Percentiles rank a stretch among this genome's conserved stretches.
Conservation (phyloP, 2,329 filamentous ascomycete species). For the Colletotrichum theobromicola region DNA sequence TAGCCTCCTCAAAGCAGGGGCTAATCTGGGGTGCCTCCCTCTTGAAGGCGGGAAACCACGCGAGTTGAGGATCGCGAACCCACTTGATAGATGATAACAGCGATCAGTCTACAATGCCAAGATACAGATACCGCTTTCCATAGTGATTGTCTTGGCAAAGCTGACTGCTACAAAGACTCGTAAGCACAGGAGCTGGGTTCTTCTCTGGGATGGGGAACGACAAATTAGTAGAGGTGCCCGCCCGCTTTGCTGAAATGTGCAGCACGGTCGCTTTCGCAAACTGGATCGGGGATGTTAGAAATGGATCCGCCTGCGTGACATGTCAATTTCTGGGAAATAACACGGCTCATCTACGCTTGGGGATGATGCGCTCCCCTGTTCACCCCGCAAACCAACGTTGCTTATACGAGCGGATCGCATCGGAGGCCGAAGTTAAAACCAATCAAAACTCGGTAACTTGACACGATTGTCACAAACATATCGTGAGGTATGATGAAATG, state of each 20-base stretch:
- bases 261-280: not conserved
- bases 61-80: not conserved
- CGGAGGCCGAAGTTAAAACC: not conserved
- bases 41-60: not conserved
- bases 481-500: not conserved
- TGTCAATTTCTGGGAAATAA: not conserved
- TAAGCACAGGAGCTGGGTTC: too few relatives aligned
- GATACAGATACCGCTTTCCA: too few relatives aligned
- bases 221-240: too few relatives aligned
- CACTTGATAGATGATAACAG: too few relatives aligned
- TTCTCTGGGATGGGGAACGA: too few relatives aligned
- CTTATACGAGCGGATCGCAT: not conserved
- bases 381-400: not conserved
- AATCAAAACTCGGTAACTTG: not conserved
- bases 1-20: not conserved
- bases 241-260: not conserved
- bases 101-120: too few relatives aligned
- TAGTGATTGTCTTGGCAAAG: too few relatives aligned
- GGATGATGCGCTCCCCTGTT: not conserved
- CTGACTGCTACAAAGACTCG: too few relatives aligned
- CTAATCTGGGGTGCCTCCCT: not conserved
- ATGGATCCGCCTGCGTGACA: not conserved
- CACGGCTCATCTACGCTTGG: not conserved
- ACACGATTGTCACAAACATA: not conserved
- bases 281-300: not conserved